Conservation (phyloP, 1,284 basidiomycete species). For the Heterobasidion annosum region DNA sequence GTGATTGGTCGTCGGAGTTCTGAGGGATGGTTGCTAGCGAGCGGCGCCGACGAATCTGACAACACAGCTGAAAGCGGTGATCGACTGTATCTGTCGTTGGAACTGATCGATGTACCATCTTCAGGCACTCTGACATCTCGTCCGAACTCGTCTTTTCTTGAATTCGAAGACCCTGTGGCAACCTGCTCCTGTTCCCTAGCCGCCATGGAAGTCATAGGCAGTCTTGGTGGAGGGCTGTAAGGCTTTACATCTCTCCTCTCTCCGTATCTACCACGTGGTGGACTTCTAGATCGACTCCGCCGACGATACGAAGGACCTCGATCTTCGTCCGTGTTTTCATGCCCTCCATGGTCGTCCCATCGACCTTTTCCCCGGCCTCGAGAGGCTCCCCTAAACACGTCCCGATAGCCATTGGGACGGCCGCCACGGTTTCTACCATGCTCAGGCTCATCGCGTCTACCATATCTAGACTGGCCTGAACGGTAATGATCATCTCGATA, state of each 20-base stretch:
- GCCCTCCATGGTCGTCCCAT: constrained; percentile 29
- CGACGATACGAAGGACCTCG: constrained; percentile 17
- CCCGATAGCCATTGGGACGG: constrained; percentile 33
- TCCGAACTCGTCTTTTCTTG: constrained; percentile 72
- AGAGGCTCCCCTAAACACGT: constrained; percentile 36
- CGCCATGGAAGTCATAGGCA: constrained; percentile 20
- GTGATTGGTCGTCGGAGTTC: neutral
- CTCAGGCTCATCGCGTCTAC: constrained; percentile 39
- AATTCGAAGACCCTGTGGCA: constrained; percentile 13
- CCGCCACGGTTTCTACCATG: constrained; percentile 31
- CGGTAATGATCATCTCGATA: constrained; percentile 12
- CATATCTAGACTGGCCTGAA: constrained; percentile 31
- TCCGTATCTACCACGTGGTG: constrained; percentile 39
- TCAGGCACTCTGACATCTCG: constrained; percentile 55
- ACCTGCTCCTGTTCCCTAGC: constrained; percentile 12
- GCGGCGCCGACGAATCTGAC: neutral
- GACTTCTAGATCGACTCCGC: constrained; percentile 65
- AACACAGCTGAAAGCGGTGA: constrained; percentile 11
- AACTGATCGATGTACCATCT: constrained; percentile 11
- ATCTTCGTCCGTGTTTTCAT: constrained; percentile 32
- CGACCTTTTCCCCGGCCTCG: constrained; percentile 34
- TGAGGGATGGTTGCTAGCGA: neutral
- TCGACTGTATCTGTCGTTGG: constrained; percentile 8
- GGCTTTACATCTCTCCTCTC: constrained; percentile 37
- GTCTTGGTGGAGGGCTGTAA: constrained; percentile 46